Percentiles rank a stretch among this genome's conserved stretches.
These are phyloP conservation scores for Penicillium bovifimosum DNA, from an alignment of 495 filamentous ascomycete species.

Conservation along the genomic window DNA sequence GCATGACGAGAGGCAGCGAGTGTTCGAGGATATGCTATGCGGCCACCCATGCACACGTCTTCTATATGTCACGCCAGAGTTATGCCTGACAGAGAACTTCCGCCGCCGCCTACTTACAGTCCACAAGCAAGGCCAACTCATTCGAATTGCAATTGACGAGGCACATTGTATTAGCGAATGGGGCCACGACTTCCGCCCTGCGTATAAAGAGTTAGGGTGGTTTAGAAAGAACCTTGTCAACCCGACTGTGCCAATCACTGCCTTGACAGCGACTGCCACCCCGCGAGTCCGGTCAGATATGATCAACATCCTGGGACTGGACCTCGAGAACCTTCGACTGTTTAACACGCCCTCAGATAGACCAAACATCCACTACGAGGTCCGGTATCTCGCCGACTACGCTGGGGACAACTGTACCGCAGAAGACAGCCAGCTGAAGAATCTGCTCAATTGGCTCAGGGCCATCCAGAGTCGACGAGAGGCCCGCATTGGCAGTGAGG, in stretches of 20 bases:
- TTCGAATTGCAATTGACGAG: slow-evolving; percentile 85
- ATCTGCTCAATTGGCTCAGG: slow-evolving; percentile 68
- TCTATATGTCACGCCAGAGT: slow-evolving; percentile 90
- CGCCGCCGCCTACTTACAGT: slow-evolving; percentile 66
- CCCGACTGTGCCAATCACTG: slow-evolving; percentile 82
- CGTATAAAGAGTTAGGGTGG: slow-evolving; percentile 83
- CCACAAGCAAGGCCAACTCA: slow-evolving; percentile 75
- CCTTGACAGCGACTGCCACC: slow-evolving; percentile 87
- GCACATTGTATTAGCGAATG: slow-evolving; percentile 97
- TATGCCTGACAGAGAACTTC: slow-evolving; percentile 74
- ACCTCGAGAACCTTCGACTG: slow-evolving; percentile 53
- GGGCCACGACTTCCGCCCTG: slow-evolving; percentile 95
- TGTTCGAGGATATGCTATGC: slow-evolving; percentile 74
- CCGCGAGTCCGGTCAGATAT: slow-evolving; percentile 72
- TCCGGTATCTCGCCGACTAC: slow-evolving; percentile 70
- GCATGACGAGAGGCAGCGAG: slow-evolving; percentile 54
- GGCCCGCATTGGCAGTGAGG: slow-evolving; percentile 32
- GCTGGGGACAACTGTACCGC: slow-evolving; percentile 22
- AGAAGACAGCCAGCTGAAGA: slow-evolving; percentile 50
- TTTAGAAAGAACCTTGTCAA: slow-evolving; percentile 72
- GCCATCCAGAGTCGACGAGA: slow-evolving; percentile 60
- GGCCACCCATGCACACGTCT: slow-evolving; percentile 81
- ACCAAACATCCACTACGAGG: slow-evolving; percentile 86
- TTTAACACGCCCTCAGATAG: slow-evolving; percentile 78
- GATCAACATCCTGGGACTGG: slow-evolving; percentile 64